Conservation (phyloP, 78 protist genomes). For the Chrysochromulina parva region DNA sequence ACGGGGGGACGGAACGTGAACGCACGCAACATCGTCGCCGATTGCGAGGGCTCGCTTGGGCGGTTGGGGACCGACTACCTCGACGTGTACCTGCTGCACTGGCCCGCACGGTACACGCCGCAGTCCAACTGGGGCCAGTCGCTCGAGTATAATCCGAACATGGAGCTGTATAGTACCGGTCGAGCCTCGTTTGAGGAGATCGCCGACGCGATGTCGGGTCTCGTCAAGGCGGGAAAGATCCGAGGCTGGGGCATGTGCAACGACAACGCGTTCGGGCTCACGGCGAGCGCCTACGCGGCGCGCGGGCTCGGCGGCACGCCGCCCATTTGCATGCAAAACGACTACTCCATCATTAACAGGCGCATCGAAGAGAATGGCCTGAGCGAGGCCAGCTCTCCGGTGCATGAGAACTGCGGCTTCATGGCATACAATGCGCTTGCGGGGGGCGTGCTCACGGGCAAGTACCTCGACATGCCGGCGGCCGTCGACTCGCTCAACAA, state of each 20-base stretch:
- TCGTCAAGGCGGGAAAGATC: slow-evolving; percentile 16
- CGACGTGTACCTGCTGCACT: slow-evolving; percentile 44
- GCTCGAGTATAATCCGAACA: neutral
- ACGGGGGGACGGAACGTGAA: slow-evolving; percentile 26
- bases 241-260: slow-evolving; percentile 45
- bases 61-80: slow-evolving; percentile 31
- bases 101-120: slow-evolving; percentile 52
- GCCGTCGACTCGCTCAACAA: neutral
- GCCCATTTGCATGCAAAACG: slow-evolving; percentile 30
- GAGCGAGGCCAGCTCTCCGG: slow-evolving; percentile 6
- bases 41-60: slow-evolving; percentile 1
- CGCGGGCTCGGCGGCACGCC: neutral
- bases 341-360: slow-evolving; percentile 26
- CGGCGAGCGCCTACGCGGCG: neutral
- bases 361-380: slow-evolving; percentile 33
- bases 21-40: neutral
- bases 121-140: slow-evolving; percentile 46
- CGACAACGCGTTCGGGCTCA: slow-evolving; percentile 40
- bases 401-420: slow-evolving; percentile 25
- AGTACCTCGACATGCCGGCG: slow-evolving; percentile 35
- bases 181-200: slow-evolving; percentile 31
- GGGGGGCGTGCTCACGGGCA: slow-evolving; percentile 45
- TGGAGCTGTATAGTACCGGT: neutral
- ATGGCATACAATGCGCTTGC: slow-evolving; percentile 35
- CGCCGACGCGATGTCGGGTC: slow-evolving; percentile 16